phyloP scores from a whole-genome alignment of 805 yeast species.

The Soucietia sequanensis region DNA sequence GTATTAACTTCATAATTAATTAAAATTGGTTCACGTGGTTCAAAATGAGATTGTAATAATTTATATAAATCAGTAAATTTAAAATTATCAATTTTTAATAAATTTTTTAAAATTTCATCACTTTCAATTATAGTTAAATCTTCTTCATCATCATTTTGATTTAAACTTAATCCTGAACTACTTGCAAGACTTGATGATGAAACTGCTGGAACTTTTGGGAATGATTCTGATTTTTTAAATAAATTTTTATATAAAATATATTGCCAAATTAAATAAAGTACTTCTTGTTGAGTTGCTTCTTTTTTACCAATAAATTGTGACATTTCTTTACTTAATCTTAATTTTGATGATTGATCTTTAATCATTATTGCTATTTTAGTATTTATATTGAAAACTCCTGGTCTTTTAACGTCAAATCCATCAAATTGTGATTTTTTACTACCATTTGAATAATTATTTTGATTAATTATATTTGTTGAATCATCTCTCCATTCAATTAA shows the following conservation, averaged over 20 bases:
- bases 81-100: constrained; percentile 52
- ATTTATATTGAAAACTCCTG: constrained; percentile 56
- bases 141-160: constrained; percentile 23
- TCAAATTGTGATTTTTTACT: constrained; percentile 53
- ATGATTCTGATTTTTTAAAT: constrained; percentile 28
- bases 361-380: constrained; percentile 72
- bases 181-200: constrained; percentile 21
- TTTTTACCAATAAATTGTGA: constrained; percentile 69
- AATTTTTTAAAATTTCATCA: constrained; percentile 46
- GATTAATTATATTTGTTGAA: constrained; percentile 16
- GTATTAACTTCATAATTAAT: constrained; percentile 76
- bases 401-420: constrained; percentile 83
- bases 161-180: constrained; percentile 9
- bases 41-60: constrained; percentile 61
- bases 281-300: constrained; percentile 84
- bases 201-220: constrained; percentile 39
- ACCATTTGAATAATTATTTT: constrained; percentile 10
- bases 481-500: constrained; percentile 91
- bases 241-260: constrained; percentile 69
- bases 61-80: constrained; percentile 73
- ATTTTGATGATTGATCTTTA: constrained; percentile 68
- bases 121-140: constrained; percentile 34
- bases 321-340: constrained; percentile 62
- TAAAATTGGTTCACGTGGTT: constrained; percentile 80
- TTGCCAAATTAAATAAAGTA: constrained; percentile 77